These are phyloP conservation scores for Pleomassaria siparia DNA, from an alignment of 2,329 filamentous ascomycete species.

Conservation along the genomic window DNA sequence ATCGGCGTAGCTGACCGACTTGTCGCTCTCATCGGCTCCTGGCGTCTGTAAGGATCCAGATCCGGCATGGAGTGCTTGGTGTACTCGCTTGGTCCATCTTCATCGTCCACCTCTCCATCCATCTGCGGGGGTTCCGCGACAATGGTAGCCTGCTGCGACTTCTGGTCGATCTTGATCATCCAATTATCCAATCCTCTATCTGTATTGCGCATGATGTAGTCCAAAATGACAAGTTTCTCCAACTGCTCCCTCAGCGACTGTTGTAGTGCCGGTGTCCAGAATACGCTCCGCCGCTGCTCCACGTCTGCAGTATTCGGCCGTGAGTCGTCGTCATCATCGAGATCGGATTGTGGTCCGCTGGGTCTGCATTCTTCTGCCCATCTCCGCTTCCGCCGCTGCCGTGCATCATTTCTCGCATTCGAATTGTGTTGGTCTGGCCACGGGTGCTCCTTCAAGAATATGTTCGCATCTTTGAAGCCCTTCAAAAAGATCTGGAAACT, in stretches of 20 bases:
- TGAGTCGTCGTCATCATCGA: slow-evolving; percentile 55
- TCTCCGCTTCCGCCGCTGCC: slow-evolving; percentile 62
- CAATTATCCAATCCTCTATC: slow-evolving; percentile 96
- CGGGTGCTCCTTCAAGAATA: slow-evolving; percentile 91
- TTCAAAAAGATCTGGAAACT: slow-evolving; percentile 98
- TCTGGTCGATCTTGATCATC: slow-evolving; percentile 97
- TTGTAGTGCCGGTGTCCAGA: slow-evolving; percentile 86
- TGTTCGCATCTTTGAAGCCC: slow-evolving; percentile 94
- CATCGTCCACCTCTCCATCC: slow-evolving; percentile 49
- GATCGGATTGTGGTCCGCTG: slow-evolving; percentile 58
- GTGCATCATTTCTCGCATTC: slow-evolving; percentile 68
- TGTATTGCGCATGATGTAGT: slow-evolving; percentile 99
- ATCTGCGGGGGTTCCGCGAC: slow-evolving; percentile 78
- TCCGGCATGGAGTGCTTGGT: slow-evolving; percentile 65
- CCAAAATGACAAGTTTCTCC: slow-evolving; percentile 93
- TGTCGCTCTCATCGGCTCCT: slow-evolving; percentile 81
- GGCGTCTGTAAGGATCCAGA: slow-evolving; percentile 67
- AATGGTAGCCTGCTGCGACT: slow-evolving; percentile 79
- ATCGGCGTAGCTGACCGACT: slow-evolving; percentile 60
- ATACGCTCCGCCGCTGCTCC: slow-evolving; percentile 58
- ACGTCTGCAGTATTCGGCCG: slow-evolving; percentile 37
- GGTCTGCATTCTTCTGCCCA: slow-evolving; percentile 87
- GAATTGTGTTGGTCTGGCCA: slow-evolving; percentile 86
- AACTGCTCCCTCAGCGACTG: slow-evolving; percentile 92
- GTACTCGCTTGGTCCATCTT: slow-evolving; percentile 53